Evolutionary conservation across 2,329 filamentous ascomycete species (phyloP), one percentile per base, ranked within the genome.

Genomic region (Xylaria sp.): DNA sequence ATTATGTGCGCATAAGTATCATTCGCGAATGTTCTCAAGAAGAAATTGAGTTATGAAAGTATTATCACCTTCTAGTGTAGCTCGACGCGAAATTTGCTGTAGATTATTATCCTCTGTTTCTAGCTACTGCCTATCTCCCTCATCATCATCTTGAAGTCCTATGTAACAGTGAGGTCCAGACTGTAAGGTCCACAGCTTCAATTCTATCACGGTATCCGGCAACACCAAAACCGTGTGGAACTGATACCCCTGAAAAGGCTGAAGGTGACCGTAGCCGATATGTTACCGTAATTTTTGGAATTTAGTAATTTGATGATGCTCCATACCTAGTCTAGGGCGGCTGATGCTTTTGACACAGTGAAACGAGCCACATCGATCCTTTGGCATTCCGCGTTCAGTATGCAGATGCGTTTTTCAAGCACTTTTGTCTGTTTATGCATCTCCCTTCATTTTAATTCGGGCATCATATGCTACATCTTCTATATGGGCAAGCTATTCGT

Each of bases 401-500:
- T 28, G 17, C 12, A 8, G 9, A 12, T 38, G 1, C n/a, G 3
- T 11, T 12, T 37, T 37, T 46, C n/a, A n/a, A n/a, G n/a, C n/a
- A n/a, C n/a, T n/a, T n/a, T n/a, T 25, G 14, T 3, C 19, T 53
- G 17, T 17, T 31, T 37, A 35, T 40, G 12, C 4, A n/a, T 12
- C 5, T 14, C 40, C 17, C 42, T 58, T 31, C 4, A 14, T 31
- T 59, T 47, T 58, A 1, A 23, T 21, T 1, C 7, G 19, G 31
- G 25, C 21, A 31, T 25, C 45, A 25, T 12, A 47, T 19, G 5
- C 11, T 38, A 12, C 23, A 1, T 25, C 28, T 9, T 19, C 60
- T 23, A 64, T 56, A 46, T 43, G 11, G 69, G 61, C 37, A 82
- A 73, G 50, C 76, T 72, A 72, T 94, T 93, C 9, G 92, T 96